Base-by-base conservation (phyloP, 192 early-diverging fungal genomes). In the Phycomyces nitens region DNA sequence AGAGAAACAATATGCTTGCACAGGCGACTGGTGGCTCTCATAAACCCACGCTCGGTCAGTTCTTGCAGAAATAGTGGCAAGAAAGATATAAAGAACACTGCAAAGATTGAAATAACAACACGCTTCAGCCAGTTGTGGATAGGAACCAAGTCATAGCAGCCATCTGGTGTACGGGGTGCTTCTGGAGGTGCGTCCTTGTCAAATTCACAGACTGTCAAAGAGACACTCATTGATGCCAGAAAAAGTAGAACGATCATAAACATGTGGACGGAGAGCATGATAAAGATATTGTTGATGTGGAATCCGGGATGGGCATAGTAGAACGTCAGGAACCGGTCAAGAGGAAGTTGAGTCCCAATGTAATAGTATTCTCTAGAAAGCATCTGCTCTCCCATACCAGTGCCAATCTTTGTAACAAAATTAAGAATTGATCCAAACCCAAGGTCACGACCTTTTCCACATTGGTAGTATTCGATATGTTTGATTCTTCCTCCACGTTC, bases 301-400 rank as follows among this genome's bases (percentile, higher is more conserved):
- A 92, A 94, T 15, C 91, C 92, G 29, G 93, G 89, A 68, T 95
- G 92, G 16, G 92, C 90, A 70, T 90, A 94, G 73, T 85, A 94
- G 70, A 94, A 93, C 7, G 92, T 94, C 73, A 94, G 73, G 75
- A 92, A 90, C 9, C 92, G 80, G 67, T 95, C 93, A 53, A 94
- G 70, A 0, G 92, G 90, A 44, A 95, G 75, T 64, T 90, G 89
- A 21, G 90, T 87, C 22, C 93, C 92, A 39, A 95, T 70, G 72
- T 91, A 91, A 75, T 95, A 93, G 72, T 95, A 92, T 73, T 95
- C 93, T 61, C 93, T 86, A 43, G 93, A 94, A 44, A 94, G 70
- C 86, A 93, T 92, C 77, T 95, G 93, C 74, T 95, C 93, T 29
- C 90, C 90, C 93, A 95, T 95, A 62, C 93, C 93, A n/a, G 90